Evolutionary conservation across 129 eudicot species (phyloP).

Genomic region (Centrapalus pauciflorus): DNA sequence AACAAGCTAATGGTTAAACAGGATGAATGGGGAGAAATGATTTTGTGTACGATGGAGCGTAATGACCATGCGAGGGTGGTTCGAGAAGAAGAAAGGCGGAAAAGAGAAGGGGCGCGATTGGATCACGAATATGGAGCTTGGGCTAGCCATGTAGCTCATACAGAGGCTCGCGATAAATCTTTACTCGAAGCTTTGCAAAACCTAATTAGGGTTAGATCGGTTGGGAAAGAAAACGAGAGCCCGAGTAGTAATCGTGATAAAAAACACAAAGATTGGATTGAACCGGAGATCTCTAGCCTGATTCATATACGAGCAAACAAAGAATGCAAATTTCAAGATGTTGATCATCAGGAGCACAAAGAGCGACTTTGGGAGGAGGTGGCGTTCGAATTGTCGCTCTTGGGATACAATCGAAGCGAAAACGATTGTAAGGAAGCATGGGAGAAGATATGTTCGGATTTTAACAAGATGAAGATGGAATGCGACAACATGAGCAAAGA

Average conservation of each 20-base stretch:
- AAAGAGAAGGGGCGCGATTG: constrained; percentile 54
- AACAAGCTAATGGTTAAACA: constrained; percentile 76
- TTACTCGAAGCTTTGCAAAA: constrained; percentile 62
- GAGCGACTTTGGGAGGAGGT: constrained; percentile 70
- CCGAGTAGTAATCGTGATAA: neutral
- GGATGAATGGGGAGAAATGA: constrained; percentile 68
- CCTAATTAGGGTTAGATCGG: constrained; percentile 39
- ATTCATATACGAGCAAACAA: constrained; percentile 50
- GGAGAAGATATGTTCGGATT: constrained; percentile 48
- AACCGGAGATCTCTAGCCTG: constrained; percentile 53
- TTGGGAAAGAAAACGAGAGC: constrained; percentile 24
- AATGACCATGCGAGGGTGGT: constrained; percentile 66
- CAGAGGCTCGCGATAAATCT: constrained; percentile 74
- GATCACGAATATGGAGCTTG: constrained; percentile 70
- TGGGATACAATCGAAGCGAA: constrained; percentile 56
- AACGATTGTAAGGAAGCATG: constrained; percentile 56
- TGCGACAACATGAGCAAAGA: constrained; percentile 18
- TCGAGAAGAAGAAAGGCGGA: constrained; percentile 88
- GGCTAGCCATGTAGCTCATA: constrained; percentile 76
- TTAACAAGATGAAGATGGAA: constrained; percentile 37
- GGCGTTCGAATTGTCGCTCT: constrained; percentile 54
- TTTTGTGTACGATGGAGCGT: constrained; percentile 64
- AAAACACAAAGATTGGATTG: constrained; percentile 40
- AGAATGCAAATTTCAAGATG: constrained; percentile 52
- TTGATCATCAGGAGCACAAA: constrained; percentile 35